Conservation (phyloP, 192 early-diverging fungal species). For the Powellomyces hirtus region DNA sequence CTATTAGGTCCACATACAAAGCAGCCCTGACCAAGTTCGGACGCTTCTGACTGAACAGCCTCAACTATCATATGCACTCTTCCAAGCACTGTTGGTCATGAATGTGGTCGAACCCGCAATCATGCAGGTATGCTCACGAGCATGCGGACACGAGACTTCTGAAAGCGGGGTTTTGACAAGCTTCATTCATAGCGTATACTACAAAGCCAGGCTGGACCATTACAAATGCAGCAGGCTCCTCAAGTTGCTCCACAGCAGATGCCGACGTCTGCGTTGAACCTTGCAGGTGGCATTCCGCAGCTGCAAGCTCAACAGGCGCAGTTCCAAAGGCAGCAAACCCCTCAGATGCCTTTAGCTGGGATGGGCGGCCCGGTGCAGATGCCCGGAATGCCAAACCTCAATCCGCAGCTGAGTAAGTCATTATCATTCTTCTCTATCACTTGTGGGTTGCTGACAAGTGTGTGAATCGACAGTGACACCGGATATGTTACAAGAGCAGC, state of each 20-base stretch:
- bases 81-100: constrained; percentile 77
- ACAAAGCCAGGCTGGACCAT: neutral
- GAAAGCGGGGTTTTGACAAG: neutral
- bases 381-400: constrained; percentile 10
- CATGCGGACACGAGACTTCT: neutral
- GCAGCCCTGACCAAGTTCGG: constrained; percentile 64
- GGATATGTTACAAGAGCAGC: constrained; percentile 50
- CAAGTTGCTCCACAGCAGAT: neutral
- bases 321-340: neutral
- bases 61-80: constrained; percentile 77
- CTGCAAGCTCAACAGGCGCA: constrained; percentile 9
- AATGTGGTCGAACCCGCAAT: constrained; percentile 69
- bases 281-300: neutral
- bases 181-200: constrained; percentile 15
- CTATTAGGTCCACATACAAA: constrained; percentile 57
- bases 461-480: neutral
- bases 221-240: neutral
- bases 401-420: neutral
- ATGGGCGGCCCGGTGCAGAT: too few species aligned
- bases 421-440: neutral
- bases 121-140: constrained; percentile 31
- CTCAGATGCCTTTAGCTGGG: too few species aligned
- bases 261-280: neutral
- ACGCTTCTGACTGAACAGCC: constrained; percentile 73
- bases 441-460: neutral